Conservation (phyloP, 495 filamentous ascomycete species). For the Hypoxylon fuscum region DNA sequence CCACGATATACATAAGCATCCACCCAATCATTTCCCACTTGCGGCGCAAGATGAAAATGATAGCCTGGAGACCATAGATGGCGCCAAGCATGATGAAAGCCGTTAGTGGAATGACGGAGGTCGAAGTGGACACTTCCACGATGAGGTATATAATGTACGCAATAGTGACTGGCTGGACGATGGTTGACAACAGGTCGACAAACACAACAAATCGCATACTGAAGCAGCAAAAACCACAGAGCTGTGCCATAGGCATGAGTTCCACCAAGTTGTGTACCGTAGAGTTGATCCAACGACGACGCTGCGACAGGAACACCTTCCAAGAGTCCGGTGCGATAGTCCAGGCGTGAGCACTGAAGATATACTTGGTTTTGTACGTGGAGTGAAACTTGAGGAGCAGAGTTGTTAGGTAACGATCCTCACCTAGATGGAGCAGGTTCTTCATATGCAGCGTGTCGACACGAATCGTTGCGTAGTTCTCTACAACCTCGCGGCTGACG, state of each 20-base stretch:
- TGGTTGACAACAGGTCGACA: constrained; percentile 87
- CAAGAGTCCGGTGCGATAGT: constrained; percentile 95
- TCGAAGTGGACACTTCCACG: constrained; percentile 68
- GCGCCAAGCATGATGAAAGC: constrained; percentile 90
- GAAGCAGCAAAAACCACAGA: constrained; percentile 99
- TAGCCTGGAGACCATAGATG: constrained; percentile 94
- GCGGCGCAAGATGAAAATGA: constrained; percentile 94
- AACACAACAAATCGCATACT: constrained; percentile 99
- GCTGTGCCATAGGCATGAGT: constrained; percentile 88
- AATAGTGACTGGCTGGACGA: constrained; percentile 92
- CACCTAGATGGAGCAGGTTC: constrained; percentile 92
- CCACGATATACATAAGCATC: constrained; percentile 96
- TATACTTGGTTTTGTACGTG: constrained; percentile 98
- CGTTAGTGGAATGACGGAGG: constrained; percentile 75
- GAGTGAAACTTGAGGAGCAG: constrained; percentile 91
- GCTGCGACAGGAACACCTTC: constrained; percentile 94
- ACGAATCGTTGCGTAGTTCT: constrained; percentile 86
- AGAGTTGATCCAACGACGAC: constrained; percentile 99
- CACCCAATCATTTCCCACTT: constrained; percentile 99
- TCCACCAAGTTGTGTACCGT: constrained; percentile 98
- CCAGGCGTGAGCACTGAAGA: constrained; percentile 90
- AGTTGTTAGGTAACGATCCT: constrained; percentile 96
- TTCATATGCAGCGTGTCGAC: constrained; percentile 99
- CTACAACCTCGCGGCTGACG: constrained; percentile 88
- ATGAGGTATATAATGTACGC: constrained; percentile 93